Base-by-base conservation (phyloP, 768 basidiomycete genomes). In the Leccinellum rugosiceps region DNA sequence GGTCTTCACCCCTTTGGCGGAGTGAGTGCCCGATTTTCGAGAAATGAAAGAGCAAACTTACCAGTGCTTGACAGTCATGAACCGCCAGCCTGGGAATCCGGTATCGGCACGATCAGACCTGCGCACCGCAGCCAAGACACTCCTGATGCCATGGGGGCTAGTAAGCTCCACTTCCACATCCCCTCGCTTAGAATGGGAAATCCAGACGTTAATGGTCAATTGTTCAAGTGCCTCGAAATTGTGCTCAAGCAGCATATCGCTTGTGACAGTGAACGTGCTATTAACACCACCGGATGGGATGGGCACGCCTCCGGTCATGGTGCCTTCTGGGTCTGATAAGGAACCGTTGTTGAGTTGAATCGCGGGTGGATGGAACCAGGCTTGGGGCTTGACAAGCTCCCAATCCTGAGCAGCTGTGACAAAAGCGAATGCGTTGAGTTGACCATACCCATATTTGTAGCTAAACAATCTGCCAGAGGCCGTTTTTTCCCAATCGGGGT, bases 21-120 rank as follows among this genome's bases (percentile, higher is more conserved):
- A 1, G 57, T 75, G 38, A 73, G 56, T 11, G 52, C 34, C 35
- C 26, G 51, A 25, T 6, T 14, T 34, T 58, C n/a, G 47, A 19
- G 49, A 56, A 11, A 43, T 13, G 11, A 19, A 23, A 62, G 34
- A 57, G 38, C 31, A 9, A 53, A 53, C 72, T 23, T 57, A 95
- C 96, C 97, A 99, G 67, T 99, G 97, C 73, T 99, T 99, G 55
- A 98, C 83, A 31, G 85, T 84, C 94, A 98, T 98, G 71, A 99
- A 99, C n/a, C 82, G 87, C 97, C 97, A 99, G 1, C 92, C 95
- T n/a, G 84, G 83, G 70, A 81, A 96, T 9, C 97, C 96, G 9
- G 78, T 80, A 5, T 65, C 70, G 17, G 81, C 86, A 35, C 69
- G 70, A 68, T 99, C 97, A 13, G 77, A 77, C 32, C 77, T 65